Conservation (phyloP, 2,329 filamentous ascomycete species). For the Dactylellina sp. region DNA sequence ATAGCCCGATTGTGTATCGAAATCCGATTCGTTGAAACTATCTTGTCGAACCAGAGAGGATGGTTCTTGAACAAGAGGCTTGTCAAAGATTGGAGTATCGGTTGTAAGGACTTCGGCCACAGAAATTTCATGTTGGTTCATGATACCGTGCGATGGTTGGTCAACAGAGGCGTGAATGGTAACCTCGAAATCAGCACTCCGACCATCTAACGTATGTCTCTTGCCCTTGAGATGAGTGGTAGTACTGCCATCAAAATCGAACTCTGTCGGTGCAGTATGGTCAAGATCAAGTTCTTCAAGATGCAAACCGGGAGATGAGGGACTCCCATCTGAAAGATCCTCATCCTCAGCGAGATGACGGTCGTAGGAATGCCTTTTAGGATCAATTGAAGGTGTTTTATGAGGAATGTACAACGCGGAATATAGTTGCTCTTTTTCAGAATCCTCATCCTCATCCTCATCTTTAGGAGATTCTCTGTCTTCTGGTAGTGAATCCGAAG, state of each 20-base stretch:
- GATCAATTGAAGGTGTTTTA: constrained; percentile 68
- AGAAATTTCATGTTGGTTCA: constrained; percentile 50
- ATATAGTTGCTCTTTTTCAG: constrained; percentile 83
- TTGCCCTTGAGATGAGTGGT: constrained; percentile 50
- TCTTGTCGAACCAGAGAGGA: constrained; percentile 63
- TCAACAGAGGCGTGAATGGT: constrained; percentile 37
- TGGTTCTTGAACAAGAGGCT: constrained; percentile 27
- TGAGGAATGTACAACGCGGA: constrained; percentile 85
- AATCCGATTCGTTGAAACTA: constrained; percentile 64
- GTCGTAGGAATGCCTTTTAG: constrained; percentile 45
- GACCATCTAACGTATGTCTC: constrained; percentile 38
- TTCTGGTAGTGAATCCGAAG: constrained; percentile 20
- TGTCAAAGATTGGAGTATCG: constrained; percentile 35
- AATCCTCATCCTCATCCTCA: constrained; percentile 65
- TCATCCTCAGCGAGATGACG: constrained; percentile 24
- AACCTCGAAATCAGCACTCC: constrained; percentile 54
- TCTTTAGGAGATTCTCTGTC: constrained; percentile 55
- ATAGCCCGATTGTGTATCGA: constrained; percentile 60
- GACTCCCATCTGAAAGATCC: constrained; percentile 35
- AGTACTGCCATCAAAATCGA: constrained; percentile 49
- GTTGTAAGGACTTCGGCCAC: constrained; percentile 50
- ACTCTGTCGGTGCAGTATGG: constrained; percentile 42
- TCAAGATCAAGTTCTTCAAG: constrained; percentile 49
- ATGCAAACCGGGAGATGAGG: constrained; percentile 38
- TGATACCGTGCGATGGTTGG: constrained; percentile 32